A percentile compares a stretch with the other conserved stretches of the same genome.
Conservation (phyloP, 2,329 filamentous ascomycete species). For the Blastomyces percursus region DNA sequence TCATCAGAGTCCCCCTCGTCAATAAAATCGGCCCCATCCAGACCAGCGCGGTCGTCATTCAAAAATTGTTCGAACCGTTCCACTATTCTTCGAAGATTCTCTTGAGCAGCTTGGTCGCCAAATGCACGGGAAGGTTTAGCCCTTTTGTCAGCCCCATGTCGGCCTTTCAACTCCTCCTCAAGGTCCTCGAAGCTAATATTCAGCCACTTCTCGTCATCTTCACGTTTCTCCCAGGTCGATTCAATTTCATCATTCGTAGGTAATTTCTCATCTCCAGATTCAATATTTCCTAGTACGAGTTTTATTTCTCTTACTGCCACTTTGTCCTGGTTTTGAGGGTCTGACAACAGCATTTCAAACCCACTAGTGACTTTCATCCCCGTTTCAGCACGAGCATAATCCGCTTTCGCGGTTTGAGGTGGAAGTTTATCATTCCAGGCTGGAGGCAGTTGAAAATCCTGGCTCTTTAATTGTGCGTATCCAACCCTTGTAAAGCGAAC, state of each 20-base stretch:
- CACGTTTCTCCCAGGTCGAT: slow-evolving; percentile 51
- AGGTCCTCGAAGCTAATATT: slow-evolving; percentile 87
- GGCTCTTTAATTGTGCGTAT: slow-evolving; percentile 81
- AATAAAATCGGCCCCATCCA: slow-evolving; percentile 62
- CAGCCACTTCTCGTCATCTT: slow-evolving; percentile 84
- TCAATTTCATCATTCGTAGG: slow-evolving; percentile 64
- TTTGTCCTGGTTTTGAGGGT: slow-evolving; percentile 57
- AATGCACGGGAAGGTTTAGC: slow-evolving; percentile 25
- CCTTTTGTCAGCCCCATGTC: slow-evolving; percentile 28
- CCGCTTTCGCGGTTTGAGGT: slow-evolving; percentile 35
- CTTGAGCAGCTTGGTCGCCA: slow-evolving; percentile 36
- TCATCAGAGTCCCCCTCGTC: slow-evolving; percentile 60
- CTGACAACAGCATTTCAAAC: slow-evolving; percentile 72
- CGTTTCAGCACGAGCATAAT: slow-evolving; percentile 44
- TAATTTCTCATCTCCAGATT: slow-evolving; percentile 57
- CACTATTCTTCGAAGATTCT: slow-evolving; percentile 76
- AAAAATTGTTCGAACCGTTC: slow-evolving; percentile 87
- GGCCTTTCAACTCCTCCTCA: slow-evolving; percentile 61
- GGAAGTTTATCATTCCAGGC: slow-evolving; percentile 41
- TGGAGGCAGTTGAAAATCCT: slow-evolving; percentile 60
- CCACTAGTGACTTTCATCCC: slow-evolving; percentile 88
- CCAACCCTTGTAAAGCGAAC: slow-evolving; percentile 77
- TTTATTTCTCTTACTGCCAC: slow-evolving; percentile 62
- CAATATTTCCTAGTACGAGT: slow-evolving; percentile 63
- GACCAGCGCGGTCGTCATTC: slow-evolving; percentile 69